phyloP scores from a whole-genome alignment of 345 rosid species.

The Leavenworthia alabamica region DNA sequence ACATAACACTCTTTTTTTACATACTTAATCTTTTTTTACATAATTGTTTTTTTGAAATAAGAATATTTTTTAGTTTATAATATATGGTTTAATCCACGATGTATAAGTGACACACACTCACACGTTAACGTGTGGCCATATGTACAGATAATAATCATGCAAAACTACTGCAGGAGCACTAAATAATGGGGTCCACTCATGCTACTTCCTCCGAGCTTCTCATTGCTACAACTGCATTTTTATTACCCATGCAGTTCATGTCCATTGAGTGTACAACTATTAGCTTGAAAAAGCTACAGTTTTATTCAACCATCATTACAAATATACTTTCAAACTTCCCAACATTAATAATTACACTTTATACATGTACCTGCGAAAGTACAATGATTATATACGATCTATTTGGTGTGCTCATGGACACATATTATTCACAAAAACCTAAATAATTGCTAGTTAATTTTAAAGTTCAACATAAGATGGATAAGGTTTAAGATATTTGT shows the following conservation, averaged over 20 bases:
- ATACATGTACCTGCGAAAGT: conserved; percentile 4
- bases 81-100: neutral
- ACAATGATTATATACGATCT: conserved; percentile 7
- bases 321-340: neutral
- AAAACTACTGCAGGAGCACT: conserved; percentile 5
- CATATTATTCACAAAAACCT: neutral
- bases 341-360: conserved; percentile 12
- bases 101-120: neutral
- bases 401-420: neutral
- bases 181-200: conserved; percentile 14
- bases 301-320: conserved; percentile 6
- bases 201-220: conserved; percentile 13
- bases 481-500: conserved; percentile 3
- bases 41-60: too few species aligned
- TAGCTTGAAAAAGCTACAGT: neutral
- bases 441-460: neutral
- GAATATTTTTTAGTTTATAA: neutral
- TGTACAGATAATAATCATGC: conserved; percentile 11
- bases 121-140: conserved; percentile 11
- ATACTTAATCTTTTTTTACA: too few species aligned
- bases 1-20: too few species aligned
- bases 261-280: conserved; percentile 18
- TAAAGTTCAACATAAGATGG: neutral
- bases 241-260: conserved; percentile 18
- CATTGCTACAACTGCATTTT: neutral